Evolutionary conservation across 352 stramenopile species (phyloP).

Genomic region (Globisporangium solare): DNA sequence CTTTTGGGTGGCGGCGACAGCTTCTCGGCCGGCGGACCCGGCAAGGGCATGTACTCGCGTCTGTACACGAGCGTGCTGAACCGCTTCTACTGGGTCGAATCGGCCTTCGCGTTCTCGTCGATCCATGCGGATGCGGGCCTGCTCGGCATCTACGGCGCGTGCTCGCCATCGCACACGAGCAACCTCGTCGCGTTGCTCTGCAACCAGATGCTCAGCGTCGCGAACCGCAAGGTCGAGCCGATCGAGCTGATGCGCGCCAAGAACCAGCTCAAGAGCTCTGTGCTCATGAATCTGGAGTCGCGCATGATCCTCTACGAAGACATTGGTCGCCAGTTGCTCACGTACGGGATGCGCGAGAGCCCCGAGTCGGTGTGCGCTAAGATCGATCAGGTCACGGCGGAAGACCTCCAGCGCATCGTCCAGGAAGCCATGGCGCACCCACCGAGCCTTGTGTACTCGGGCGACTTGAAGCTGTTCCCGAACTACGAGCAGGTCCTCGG

Average conservation of each 20-base stretch:
- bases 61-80: conserved; percentile 98
- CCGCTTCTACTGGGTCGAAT: conserved; percentile 97
- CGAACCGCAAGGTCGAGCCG: conserved; percentile 63
- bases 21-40: conserved; percentile 98
- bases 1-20: conserved; percentile 96
- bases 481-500: conserved; percentile 79
- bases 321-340: conserved; percentile 97
- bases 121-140: conserved; percentile 95
- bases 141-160: conserved; percentile 93
- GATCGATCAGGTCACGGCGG: conserved; percentile 86
- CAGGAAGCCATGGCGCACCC: conserved; percentile 67
- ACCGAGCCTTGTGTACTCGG: conserved; percentile 83
- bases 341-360: conserved; percentile 92
- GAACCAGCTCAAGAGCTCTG: conserved; percentile 99
- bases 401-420: conserved; percentile 81
- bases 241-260: conserved; percentile 93
- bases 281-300: conserved; percentile 99
- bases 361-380: conserved; percentile 83
- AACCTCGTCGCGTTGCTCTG: conserved; percentile 92
- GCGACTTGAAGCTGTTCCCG: conserved; percentile 72
- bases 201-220: conserved; percentile 91
- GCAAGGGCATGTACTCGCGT: conserved; percentile 99
- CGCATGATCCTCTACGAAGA: conserved; percentile 98
- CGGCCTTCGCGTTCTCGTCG: conserved; percentile 95
- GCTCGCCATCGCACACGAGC: conserved; percentile 74